A percentile compares a stretch with the other conserved stretches of the same genome.
These are phyloP conservation scores for Porcisia hertigi DNA, from an alignment of 208 protist species.

Conservation along the genomic window DNA sequence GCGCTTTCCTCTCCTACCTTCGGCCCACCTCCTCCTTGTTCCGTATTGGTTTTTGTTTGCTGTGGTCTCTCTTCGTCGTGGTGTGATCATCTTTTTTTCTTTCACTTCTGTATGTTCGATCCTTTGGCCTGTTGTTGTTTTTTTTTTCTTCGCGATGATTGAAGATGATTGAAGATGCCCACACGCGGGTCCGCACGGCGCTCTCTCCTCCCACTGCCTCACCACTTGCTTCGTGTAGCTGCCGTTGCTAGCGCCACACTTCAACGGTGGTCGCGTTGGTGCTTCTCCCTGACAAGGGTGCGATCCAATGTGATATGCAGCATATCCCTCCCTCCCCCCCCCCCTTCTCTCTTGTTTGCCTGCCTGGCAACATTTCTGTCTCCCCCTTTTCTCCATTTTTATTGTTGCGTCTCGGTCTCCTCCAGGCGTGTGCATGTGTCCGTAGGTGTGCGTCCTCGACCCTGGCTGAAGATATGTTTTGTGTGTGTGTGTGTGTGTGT, in stretches of 20 bases:
- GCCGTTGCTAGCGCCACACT: not conserved
- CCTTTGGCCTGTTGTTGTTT: not conserved
- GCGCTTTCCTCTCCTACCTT: not conserved
- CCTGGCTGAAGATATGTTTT: not conserved
- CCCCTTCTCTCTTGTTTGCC: too few species aligned
- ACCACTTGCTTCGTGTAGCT: not conserved
- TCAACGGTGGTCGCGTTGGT: not conserved
- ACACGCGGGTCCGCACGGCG: not conserved
- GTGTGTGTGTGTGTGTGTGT: not conserved
- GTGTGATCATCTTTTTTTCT: not conserved
- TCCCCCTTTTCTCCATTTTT: not conserved
- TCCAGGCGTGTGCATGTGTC: not conserved
- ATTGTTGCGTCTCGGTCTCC: not conserved
- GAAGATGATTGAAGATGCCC: not conserved
- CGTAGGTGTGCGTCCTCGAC: not conserved
- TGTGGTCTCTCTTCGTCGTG: not conserved
- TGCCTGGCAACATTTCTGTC: not conserved
- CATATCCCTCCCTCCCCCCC: not conserved
- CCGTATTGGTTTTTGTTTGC: not conserved
- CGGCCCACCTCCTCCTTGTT: not conserved
- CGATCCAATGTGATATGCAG: not conserved
- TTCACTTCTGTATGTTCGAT: not conserved
- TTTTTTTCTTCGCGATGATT: too few species aligned
- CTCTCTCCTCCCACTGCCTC: not conserved
- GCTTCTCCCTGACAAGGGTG: not conserved